A percentile compares a stretch with the other conserved stretches of the same genome.
phyloP scores from a whole-genome alignment of 805 yeast species.

The Kodamaea restingae region DNA sequence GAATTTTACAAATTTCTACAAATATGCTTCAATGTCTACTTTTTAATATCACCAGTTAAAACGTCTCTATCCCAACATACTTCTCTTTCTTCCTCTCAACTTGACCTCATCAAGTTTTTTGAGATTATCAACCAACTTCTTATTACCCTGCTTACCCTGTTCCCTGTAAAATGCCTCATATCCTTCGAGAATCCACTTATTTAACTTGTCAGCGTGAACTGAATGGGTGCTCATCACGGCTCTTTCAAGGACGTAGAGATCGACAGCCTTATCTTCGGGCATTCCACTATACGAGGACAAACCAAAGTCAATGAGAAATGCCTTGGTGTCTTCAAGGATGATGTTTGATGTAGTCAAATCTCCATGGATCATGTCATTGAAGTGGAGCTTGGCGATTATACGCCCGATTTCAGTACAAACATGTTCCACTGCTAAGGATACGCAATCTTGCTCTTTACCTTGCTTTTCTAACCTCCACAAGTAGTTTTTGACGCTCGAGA shows the following conservation, averaged over 20 bases:
- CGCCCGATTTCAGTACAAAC: slow-evolving; percentile 57
- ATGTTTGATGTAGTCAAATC: slow-evolving; percentile 91
- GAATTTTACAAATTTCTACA: no score
- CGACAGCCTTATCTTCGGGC: slow-evolving; percentile 96
- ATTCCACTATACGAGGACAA: slow-evolving; percentile 70
- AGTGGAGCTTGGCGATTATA: slow-evolving; percentile 67
- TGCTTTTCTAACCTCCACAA: slow-evolving; percentile 56
- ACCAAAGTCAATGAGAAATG: slow-evolving; percentile 87
- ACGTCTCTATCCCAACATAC: slow-evolving; percentile 77
- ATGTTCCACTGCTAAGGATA: slow-evolving; percentile 34
- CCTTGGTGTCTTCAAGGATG: slow-evolving; percentile 44
- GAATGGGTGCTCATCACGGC: slow-evolving; percentile 93
- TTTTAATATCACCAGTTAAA: no score
- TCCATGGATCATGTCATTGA: slow-evolving; percentile 82
- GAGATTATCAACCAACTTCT: slow-evolving; percentile 49
- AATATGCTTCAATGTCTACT: no score
- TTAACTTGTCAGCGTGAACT: slow-evolving; percentile 56
- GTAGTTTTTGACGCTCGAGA: slow-evolving; percentile 68
- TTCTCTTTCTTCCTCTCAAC: slow-evolving; percentile 89
- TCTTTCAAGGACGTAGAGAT: slow-evolving; percentile 86
- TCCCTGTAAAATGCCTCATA: slow-evolving; percentile 42
- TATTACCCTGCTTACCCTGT: slow-evolving; percentile 31
- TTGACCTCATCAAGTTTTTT: slow-evolving; percentile 78
- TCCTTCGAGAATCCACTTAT: slow-evolving; percentile 69
- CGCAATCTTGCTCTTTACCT: slow-evolving; percentile 18